Conservation (phyloP, 78 protist species). For the Andalucia godoyi region DNA sequence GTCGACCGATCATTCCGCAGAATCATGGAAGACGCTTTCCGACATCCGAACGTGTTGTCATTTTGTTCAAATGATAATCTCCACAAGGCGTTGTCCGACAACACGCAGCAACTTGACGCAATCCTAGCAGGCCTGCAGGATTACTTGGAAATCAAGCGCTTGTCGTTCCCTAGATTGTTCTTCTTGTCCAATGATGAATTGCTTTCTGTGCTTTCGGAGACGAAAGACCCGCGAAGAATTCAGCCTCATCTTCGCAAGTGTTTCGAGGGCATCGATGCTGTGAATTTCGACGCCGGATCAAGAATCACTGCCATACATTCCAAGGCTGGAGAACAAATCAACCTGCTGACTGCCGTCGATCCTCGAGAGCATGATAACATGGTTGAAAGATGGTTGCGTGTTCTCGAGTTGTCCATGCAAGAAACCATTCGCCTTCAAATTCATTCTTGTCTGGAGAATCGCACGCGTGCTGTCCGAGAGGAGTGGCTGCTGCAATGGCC, state of each 20-base stretch:
- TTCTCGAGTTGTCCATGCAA: not conserved
- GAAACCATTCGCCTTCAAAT: no score
- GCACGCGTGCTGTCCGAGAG: not conserved
- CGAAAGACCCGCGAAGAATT: constrained; percentile 18
- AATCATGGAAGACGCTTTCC: constrained; percentile 9
- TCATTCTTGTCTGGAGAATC: no score
- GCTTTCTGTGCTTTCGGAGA: constrained; percentile 17
- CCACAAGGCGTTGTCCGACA: not conserved
- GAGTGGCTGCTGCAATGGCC: not conserved
- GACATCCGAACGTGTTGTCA: constrained; percentile 9
- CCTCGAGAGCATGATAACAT: not conserved
- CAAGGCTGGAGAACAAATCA: constrained; percentile 18
- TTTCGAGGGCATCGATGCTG: constrained; percentile 13
- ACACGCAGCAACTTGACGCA: not conserved
- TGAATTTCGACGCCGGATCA: not conserved
- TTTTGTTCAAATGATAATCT: not conserved
- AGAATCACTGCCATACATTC: not conserved
- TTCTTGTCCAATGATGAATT: constrained; percentile 55
- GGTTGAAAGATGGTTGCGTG: not conserved
- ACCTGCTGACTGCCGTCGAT: no score
- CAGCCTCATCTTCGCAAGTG: constrained; percentile 35
- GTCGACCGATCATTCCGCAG: constrained; percentile 21
- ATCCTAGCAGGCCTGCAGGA: constrained; percentile 14
- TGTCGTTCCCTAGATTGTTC: constrained; percentile 42
- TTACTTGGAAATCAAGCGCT: constrained; percentile 36